Evolutionary conservation across 345 rosid species (phyloP), one percentile per base, ranked within the genome.

Genomic region (Limnanthes douglasii): DNA sequence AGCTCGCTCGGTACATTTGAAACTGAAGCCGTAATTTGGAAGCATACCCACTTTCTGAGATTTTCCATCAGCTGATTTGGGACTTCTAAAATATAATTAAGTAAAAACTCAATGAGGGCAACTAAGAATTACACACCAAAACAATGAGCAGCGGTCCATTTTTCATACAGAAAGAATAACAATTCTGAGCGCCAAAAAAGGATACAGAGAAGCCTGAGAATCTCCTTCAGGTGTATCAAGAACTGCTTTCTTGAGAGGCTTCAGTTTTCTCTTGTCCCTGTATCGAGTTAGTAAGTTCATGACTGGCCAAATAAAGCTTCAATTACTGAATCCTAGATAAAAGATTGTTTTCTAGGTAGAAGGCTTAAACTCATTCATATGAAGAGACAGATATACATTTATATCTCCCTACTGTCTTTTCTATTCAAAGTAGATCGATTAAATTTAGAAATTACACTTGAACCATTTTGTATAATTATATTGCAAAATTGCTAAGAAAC

Each of bases 1-100:
- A 54, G 99, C 99, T 24, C 99, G 78, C 62, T 81, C 93, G 59
- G 73, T 86, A 55, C 99, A 92, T 68, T 57, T 78, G 45, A 92
- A 92, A 55, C 93, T 92, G 73, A 92, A 92, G 21, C 99, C 96
- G 40, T 92, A 92, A 36, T 75, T 85, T 36, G 99, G 99, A 64
- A 81, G 96, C 13, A 69, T 57, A 60, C 86, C 86, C 11, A 45
- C 57, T 66, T 44, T 75, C 9, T 54, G 70, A 62, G 81, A 47
- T 53, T 73, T 81, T 40, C 64, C 60, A 64, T 92, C 94, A 15
- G 61, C 80, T 38, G 61, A 54, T 10, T 50, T 57, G 31, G 82
- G 78, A 55, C 84, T 80, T 69, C 78, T 61, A 61, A 27, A 27
- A 41, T 42, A 20, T 18, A 55, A 40, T 66, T 50, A 63, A 64